A percentile compares a stretch with the other conserved stretches of the same genome.
phyloP scores from a whole-genome alignment of 2,329 filamentous ascomycete genomes.

The Fusarium nematophilum region DNA sequence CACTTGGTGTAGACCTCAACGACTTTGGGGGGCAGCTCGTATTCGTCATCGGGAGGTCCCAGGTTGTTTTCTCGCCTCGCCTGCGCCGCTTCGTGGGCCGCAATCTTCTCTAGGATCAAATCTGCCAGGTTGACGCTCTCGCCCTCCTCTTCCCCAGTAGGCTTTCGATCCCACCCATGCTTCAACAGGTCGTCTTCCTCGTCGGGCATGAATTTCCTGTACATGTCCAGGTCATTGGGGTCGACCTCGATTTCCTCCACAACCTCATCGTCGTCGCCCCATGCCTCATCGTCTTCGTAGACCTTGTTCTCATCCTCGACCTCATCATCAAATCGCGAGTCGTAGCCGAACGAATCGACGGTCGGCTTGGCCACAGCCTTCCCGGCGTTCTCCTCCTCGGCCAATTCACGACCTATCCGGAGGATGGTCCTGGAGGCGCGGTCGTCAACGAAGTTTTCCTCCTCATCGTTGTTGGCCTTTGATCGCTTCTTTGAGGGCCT shows the following conservation, averaged over 20 bases:
- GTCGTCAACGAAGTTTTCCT: slow-evolving; percentile 83
- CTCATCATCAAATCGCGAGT: slow-evolving; percentile 75
- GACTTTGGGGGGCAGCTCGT: slow-evolving; percentile 89
- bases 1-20: slow-evolving; percentile 94
- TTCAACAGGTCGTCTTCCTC: slow-evolving; percentile 79
- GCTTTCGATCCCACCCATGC: slow-evolving; percentile 67
- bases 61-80: slow-evolving; percentile 53
- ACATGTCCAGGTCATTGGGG: slow-evolving; percentile 87
- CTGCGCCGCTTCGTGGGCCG: slow-evolving; percentile 82
- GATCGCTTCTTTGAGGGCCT: slow-evolving; percentile 78
- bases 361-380: slow-evolving; percentile 55
- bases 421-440: slow-evolving; percentile 91
- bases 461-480: slow-evolving; percentile 70
- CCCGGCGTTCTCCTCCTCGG: slow-evolving; percentile 75
- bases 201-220: slow-evolving; percentile 86
- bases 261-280: slow-evolving; percentile 82
- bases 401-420: slow-evolving; percentile 87
- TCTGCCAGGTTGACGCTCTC: slow-evolving; percentile 86
- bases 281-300: slow-evolving; percentile 71
- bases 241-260: slow-evolving; percentile 83
- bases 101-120: slow-evolving; percentile 93
- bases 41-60: slow-evolving; percentile 77
- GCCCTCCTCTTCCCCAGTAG: slow-evolving; percentile 57
- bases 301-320: slow-evolving; percentile 57
- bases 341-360: slow-evolving; percentile 78